These are phyloP conservation scores for Phytophthora fragariae DNA, from an alignment of 352 stramenopile genomes.

Conservation along the genomic window DNA sequence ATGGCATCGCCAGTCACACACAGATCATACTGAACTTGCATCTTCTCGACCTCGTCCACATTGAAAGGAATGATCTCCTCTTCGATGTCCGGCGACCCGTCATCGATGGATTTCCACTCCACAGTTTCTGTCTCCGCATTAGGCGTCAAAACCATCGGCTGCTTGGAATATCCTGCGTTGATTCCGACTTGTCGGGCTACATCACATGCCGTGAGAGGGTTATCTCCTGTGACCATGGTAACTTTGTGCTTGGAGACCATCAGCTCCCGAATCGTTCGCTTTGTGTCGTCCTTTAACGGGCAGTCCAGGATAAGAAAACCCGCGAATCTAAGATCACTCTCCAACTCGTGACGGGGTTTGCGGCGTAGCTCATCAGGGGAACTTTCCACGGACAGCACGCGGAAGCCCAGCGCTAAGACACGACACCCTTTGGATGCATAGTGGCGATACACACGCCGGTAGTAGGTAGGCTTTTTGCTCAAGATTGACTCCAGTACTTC, in stretches of 20 bases:
- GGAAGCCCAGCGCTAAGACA: slow-evolving; percentile 97
- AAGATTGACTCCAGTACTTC: slow-evolving; percentile 93
- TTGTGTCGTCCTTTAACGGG: slow-evolving; percentile 97
- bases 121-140: slow-evolving; percentile 40
- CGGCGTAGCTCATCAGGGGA: slow-evolving; percentile 70
- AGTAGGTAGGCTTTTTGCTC: slow-evolving; percentile 90
- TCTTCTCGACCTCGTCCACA: slow-evolving; percentile 57
- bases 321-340: slow-evolving; percentile 94
- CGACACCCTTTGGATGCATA: slow-evolving; percentile 86
- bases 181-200: slow-evolving; percentile 97
- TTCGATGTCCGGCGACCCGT: slow-evolving; percentile 94
- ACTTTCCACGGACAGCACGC: slow-evolving; percentile 75
- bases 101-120: slow-evolving; percentile 87
- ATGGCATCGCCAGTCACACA: slow-evolving; percentile 87
- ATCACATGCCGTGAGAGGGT: slow-evolving; percentile 97
- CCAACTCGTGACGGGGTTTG: slow-evolving; percentile 87
- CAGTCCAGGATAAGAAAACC: slow-evolving; percentile 94
- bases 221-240: slow-evolving; percentile 99
- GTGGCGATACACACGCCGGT: slow-evolving; percentile 83
- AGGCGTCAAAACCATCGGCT: slow-evolving; percentile 76
- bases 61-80: slow-evolving; percentile 67
- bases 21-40: slow-evolving; percentile 85
- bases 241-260: slow-evolving; percentile 91
- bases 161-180: slow-evolving; percentile 88
- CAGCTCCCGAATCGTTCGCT: slow-evolving; percentile 94